Evolutionary conservation across 2,329 filamentous ascomycete genomes (phyloP), one percentile per base, ranked within the genome.

Genomic region (Hymenoscyphus fructigenus): DNA sequence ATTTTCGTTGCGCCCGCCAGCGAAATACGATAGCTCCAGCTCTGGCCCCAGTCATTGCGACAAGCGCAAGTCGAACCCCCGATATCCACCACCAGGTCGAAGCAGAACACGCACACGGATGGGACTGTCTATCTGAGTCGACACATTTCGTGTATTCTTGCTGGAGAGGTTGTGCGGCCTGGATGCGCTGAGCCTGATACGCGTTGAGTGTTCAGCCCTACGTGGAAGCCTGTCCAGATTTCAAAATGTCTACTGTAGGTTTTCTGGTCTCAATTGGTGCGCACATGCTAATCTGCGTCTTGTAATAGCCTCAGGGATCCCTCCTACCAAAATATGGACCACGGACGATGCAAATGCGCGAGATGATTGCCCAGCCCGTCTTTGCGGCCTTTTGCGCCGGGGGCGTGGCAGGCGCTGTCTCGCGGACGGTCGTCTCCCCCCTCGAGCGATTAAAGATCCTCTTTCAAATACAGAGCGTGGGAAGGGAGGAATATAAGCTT

Each of bases 371-470:
- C 10, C 91, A 96, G 69, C 93, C 94, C 3, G 89, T 97, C 47
- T 81, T 93, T 38, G 94, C 95, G 53, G 93, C 95, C 38, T 99
- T 99, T 75, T 90, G 96, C 74, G 95, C 92, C 34, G 95, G 95
- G 67, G 95, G 95, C 70, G 88, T 97, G 26, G 95, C 95, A 17
- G 95, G 95, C 65, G 95, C 95, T 55, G 94, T 99, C n/a, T 98
- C 95, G 36, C 88, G 95, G 75, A 99, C 95, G 28, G 94, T 98
- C 58, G 95, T 99, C 4, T 98, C 94, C 17, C 95, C 95, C 3
- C 87, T 99, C 44, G 95, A 99, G 79, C 88, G 95, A 69, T 84
- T 99, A 65, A 98, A 99, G 82, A 99, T 99, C 72, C 83, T 99
- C n/a, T 93, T 97, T 77, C 95, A 99, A 77, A 85, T 99, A 32